These are phyloP conservation scores for Leccinum obscurum DNA, from an alignment of 768 basidiomycete genomes.

Conservation along the genomic window DNA sequence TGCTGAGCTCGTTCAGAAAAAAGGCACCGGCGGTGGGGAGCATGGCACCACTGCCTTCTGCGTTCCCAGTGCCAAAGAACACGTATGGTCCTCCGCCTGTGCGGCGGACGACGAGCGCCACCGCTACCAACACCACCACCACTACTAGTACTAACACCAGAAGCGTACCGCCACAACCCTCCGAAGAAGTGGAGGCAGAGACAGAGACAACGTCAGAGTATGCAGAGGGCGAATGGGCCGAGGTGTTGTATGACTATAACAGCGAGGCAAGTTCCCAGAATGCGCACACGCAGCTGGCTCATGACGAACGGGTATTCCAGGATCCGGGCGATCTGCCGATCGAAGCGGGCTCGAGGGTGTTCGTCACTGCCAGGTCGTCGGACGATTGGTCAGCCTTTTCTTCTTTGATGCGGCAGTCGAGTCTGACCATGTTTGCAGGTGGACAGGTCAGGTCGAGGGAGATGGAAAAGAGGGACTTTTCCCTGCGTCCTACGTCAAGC, in stretches of 20 bases:
- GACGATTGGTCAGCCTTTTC: constrained; percentile 65
- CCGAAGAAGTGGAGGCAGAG: constrained; percentile 31
- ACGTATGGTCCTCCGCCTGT: constrained; percentile 55
- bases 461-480: constrained; percentile 59
- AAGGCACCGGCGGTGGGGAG: constrained; percentile 39
- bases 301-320: constrained; percentile 35
- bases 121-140: neutral
- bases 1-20: constrained; percentile 26
- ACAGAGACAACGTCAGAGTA: neutral
- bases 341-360: constrained; percentile 55
- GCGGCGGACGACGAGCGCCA: constrained; percentile 29
- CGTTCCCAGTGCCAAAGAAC: constrained; percentile 46
- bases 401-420: neutral
- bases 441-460: constrained; percentile 64
- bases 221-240: constrained; percentile 70
- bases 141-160: neutral
- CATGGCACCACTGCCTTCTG: constrained; percentile 32
- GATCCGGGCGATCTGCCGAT: constrained; percentile 69
- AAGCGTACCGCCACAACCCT: neutral
- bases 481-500: constrained; percentile 68
- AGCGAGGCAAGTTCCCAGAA: constrained; percentile 45
- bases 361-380: constrained; percentile 64
- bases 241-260: constrained; percentile 73
- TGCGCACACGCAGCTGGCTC: too few species aligned
- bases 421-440: constrained; percentile 43